phyloP scores from a whole-genome alignment of 2,329 filamentous ascomycete genomes.

The Sporothrix protearum region DNA sequence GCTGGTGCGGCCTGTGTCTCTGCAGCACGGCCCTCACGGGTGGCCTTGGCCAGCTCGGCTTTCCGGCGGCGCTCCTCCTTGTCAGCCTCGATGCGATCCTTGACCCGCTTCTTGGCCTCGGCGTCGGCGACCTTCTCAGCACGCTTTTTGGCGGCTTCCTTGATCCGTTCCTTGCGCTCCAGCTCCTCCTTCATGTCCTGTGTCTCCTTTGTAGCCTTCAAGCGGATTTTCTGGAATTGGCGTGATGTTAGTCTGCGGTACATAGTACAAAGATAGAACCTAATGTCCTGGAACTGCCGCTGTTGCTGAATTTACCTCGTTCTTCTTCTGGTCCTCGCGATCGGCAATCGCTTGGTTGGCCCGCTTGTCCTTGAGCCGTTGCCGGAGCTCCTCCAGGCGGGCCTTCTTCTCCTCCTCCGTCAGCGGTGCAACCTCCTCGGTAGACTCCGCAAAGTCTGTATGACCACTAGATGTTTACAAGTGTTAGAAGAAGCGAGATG shows the following conservation, averaged over 20 bases:
- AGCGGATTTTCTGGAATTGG: conserved; percentile 59
- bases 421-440: conserved; percentile 83
- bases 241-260: background rate
- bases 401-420: conserved; percentile 87
- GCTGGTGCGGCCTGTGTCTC: background rate
- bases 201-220: conserved; percentile 83
- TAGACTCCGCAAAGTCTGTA: conserved; percentile 86
- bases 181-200: conserved; percentile 90
- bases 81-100: conserved; percentile 91
- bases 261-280: background rate
- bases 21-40: conserved; percentile 66
- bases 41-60: conserved; percentile 79
- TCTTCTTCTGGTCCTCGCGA: conserved; percentile 76
- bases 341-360: conserved; percentile 66
- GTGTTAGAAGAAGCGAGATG: background rate
- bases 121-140: conserved; percentile 82
- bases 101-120: conserved; percentile 82
- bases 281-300: background rate
- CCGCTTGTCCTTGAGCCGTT: conserved; percentile 69
- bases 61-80: conserved; percentile 85
- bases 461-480: conserved; percentile 58
- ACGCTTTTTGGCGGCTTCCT: conserved; percentile 81
- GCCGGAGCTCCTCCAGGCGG: conserved; percentile 70
- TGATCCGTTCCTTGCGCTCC: conserved; percentile 81
- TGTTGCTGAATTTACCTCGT: conserved; percentile 57